These are phyloP conservation scores for Coemansia sp. DNA, from an alignment of 192 early-diverging fungal genomes.

Conservation along the genomic window DNA sequence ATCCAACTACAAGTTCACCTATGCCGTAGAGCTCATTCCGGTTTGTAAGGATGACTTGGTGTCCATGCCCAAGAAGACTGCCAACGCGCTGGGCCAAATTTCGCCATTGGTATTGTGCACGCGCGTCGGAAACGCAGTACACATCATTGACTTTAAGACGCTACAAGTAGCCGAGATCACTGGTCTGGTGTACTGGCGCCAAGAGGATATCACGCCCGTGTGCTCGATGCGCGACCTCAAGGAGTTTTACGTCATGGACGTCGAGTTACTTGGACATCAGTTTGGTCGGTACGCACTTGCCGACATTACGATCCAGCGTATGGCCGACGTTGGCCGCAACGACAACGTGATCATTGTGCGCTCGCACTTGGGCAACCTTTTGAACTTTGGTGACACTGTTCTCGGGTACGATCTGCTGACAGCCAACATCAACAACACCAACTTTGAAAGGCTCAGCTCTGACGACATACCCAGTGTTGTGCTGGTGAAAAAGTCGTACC, in stretches of 20 bases:
- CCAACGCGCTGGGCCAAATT: slow-evolving; percentile 82
- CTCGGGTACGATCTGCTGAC: slow-evolving; percentile 87
- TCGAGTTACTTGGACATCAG: slow-evolving; percentile 75
- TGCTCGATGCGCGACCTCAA: slow-evolving; percentile 76
- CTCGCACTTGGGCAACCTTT: slow-evolving; percentile 87
- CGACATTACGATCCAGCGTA: slow-evolving; percentile 81
- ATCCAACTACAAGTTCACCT: slow-evolving; percentile 95
- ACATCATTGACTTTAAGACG: slow-evolving; percentile 86
- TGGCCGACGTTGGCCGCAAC: slow-evolving; percentile 76
- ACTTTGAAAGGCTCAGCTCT: slow-evolving; percentile 70
- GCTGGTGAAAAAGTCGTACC: slow-evolving; percentile 89
- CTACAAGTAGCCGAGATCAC: slow-evolving; percentile 74
- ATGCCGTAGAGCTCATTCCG: slow-evolving; percentile 93
- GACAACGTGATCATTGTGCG: slow-evolving; percentile 85
- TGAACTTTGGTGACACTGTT: slow-evolving; percentile 89
- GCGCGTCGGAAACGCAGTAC: slow-evolving; percentile 84
- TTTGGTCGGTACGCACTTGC: slow-evolving; percentile 79
- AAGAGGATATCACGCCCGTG: slow-evolving; percentile 69
- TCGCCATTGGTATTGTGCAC: slow-evolving; percentile 79
- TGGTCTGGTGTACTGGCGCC: slow-evolving; percentile 78
- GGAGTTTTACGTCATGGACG: slow-evolving; percentile 96
- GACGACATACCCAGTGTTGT: slow-evolving; percentile 83
- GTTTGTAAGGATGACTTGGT: slow-evolving; percentile 97
- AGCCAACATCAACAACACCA: slow-evolving; percentile 89
- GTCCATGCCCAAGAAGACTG: slow-evolving; percentile 80